phyloP scores from a whole-genome alignment of 306 rosid species.

The Potentilla sterilis region DNA sequence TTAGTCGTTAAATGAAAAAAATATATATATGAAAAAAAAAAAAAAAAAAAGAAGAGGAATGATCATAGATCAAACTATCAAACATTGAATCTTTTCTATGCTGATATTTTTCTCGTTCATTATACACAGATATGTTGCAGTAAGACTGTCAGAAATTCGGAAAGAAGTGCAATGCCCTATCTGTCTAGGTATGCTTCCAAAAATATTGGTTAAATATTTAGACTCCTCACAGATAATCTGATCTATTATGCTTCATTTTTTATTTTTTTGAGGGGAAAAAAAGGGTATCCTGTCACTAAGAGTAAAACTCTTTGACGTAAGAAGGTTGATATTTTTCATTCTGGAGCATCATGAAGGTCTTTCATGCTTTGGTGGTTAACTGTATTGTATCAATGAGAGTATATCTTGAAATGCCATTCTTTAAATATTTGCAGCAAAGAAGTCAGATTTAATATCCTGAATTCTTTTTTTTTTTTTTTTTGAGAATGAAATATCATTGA shows the following conservation, averaged over 20 bases:
- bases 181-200: conserved; percentile 59
- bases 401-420: not conserved
- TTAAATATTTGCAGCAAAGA: not conserved
- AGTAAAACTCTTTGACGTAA: not conserved
- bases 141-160: conserved; percentile 63
- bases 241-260: not conserved
- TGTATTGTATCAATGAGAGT: not conserved
- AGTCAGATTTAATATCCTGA: too few species aligned
- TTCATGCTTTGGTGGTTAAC: not conserved
- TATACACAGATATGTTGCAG: conserved; percentile 48
- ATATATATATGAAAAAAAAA: too few species aligned
- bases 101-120: conserved; percentile 29
- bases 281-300: not conserved
- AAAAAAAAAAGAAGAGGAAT: not conserved
- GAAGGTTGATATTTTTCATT: not conserved
- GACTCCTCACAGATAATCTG: conserved; percentile 11
- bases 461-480: too few species aligned
- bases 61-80: conserved; percentile 9
- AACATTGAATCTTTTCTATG: not conserved
- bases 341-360: not conserved
- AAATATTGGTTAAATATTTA: not conserved
- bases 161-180: conserved; percentile 79
- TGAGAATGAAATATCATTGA: not conserved
- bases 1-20: too few species aligned
- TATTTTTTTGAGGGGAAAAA: not conserved